phyloP scores from a whole-genome alignment of 805 yeast species.

The Ogataea haglerorum region DNA sequence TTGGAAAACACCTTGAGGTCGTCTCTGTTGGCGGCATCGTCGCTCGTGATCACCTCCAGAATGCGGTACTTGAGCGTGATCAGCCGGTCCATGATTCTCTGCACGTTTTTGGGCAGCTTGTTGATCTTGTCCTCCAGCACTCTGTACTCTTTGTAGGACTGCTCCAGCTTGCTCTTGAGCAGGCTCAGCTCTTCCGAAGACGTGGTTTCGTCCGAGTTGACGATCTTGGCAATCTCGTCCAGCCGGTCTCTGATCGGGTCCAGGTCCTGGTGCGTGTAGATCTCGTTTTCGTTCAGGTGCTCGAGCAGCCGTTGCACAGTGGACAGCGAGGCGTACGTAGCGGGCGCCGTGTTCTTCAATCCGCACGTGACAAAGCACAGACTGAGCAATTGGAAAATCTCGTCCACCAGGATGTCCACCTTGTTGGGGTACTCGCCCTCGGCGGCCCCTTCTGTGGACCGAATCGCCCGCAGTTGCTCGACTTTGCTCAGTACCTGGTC shows the following conservation, averaged over 20 bases:
- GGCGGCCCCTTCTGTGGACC: constrained; percentile 34
- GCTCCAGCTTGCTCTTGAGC: constrained; percentile 61
- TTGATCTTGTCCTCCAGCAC: constrained; percentile 55
- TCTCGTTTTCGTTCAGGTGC: constrained; percentile 77
- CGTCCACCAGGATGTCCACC: constrained; percentile 78
- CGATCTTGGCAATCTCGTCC: constrained; percentile 63
- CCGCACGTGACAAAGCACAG: constrained; percentile 92
- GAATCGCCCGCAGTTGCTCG: constrained; percentile 48
- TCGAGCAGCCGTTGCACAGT: constrained; percentile 82
- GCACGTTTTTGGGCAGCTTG: constrained; percentile 49
- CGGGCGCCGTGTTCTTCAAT: constrained; percentile 83
- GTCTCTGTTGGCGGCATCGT: constrained; percentile 16
- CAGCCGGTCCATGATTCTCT: constrained; percentile 53
- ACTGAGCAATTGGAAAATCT: constrained; percentile 82
- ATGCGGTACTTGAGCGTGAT: constrained; percentile 59
- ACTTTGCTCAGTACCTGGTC: constrained; percentile 53
- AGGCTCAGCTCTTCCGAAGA: constrained; percentile 37
- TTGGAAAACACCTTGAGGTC: constrained; percentile 15
- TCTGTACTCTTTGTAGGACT: constrained; percentile 56
- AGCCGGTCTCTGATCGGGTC: constrained; percentile 73
- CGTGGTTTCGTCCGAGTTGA: constrained; percentile 52
- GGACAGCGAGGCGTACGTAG: constrained; percentile 84
- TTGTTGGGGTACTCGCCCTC: constrained; percentile 35
- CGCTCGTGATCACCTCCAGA: constrained; percentile 49
- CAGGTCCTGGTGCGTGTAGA: constrained; percentile 81